phyloP scores from a whole-genome alignment of 306 rosid species.

The Quercus agrifolia region DNA sequence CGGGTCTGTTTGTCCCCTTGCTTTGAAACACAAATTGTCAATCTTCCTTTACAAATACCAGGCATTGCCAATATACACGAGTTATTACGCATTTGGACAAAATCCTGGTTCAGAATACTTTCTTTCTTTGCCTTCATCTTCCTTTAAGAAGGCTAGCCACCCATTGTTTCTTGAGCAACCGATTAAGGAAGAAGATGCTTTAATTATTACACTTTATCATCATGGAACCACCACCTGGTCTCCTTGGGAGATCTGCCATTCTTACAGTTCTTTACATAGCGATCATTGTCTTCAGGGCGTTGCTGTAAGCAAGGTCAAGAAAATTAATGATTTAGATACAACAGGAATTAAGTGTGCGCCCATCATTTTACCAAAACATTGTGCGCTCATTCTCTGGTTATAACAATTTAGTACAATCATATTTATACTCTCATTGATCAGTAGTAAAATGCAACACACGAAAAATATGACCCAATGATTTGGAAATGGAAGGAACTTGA shows the following conservation, averaged over 20 bases:
- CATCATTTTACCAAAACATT: constrained; percentile 10
- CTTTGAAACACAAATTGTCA: constrained; percentile 31
- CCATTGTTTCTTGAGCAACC: constrained; percentile 40
- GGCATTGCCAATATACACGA: constrained; percentile 66
- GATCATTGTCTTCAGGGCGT: constrained; percentile 98
- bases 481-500: constrained; percentile 1
- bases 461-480: neutral
- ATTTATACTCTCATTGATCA: neutral
- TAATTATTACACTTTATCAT: constrained; percentile 74
- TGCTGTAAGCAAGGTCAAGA: constrained; percentile 62
- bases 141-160: constrained; percentile 51
- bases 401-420: neutral
- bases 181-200: constrained; percentile 22
- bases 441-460: neutral
- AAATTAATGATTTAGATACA: neutral
- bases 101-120: constrained; percentile 35
- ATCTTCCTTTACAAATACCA: constrained; percentile 73
- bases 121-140: constrained; percentile 34
- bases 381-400: neutral
- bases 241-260: constrained; percentile 98
- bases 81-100: constrained; percentile 50
- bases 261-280: constrained; percentile 98
- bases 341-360: neutral
- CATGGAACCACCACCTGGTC: constrained; percentile 99
- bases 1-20: constrained; percentile 34